Evolutionary conservation across 371 early-diverging fungal species (phyloP), one percentile per base, ranked within the genome.

Genomic region (Nosema bombycis): DNA sequence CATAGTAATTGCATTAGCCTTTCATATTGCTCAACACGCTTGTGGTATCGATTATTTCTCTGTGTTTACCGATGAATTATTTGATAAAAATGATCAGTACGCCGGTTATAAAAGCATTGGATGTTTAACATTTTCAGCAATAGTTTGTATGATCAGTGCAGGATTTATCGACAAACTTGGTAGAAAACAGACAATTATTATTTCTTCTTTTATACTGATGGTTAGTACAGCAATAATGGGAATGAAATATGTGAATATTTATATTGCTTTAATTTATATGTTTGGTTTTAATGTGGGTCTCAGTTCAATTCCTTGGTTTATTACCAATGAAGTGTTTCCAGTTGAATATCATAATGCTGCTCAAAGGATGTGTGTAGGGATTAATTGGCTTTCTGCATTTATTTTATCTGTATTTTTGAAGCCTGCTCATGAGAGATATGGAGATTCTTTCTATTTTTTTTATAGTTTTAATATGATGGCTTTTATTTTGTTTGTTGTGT

Each of bases 41-140:
- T 88, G 90, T 34, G 93, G 92, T 37, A 91, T 94, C 87, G 92
- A 92, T 78, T 92, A 89, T 1, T 91, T 93, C 21, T 90, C 93
- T 14, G 91, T 89, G 83, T 95, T 90, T 81, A 26, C 60, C 23
- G 77, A 70, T 14, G 38, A 38, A 6, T 38, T 76, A 33, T 38
- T 70, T 21, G 23, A n/a, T 23, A 57, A 38, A 23, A 24, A 58
- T 0, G 15, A 72, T 33, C 21, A 26, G 6, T 26, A 64, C n/a
- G 38, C 38, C 37, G 32, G 58, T 57, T 33, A 67, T n/a, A 38
- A 70, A 12, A 37, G 72, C 1, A 62, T 72, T 0, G 23, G 36
- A 0, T 56, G 70, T 34, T 55, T 78, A 4, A n/a, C 67, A 30
- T 54, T 67, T 92, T 93, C 82, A 15, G 82, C 91, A 18, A 83